These are phyloP conservation scores for Smittium culicis DNA, from an alignment of 371 early-diverging fungal species.

Conservation along the genomic window DNA sequence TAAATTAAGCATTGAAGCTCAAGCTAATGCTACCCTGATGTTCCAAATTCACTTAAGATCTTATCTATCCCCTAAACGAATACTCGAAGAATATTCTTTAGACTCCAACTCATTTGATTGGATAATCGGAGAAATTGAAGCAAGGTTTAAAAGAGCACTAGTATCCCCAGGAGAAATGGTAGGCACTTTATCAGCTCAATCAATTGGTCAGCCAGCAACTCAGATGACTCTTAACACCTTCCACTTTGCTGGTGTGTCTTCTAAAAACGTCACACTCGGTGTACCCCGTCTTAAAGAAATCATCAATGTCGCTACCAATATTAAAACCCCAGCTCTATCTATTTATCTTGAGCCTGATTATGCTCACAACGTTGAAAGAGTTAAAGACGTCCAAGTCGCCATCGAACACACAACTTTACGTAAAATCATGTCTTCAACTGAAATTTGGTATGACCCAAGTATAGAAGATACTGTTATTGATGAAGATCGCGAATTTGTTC, in stretches of 20 bases:
- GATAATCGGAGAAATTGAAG: conserved; percentile 85
- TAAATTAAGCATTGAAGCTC: conserved; percentile 68
- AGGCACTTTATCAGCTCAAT: conserved; percentile 98
- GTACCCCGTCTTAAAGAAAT: conserved; percentile 99
- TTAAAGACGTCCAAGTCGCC: conserved; percentile 80
- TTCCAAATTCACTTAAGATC: conserved; percentile 77
- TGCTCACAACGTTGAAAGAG: conserved; percentile 60
- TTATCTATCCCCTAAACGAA: conserved; percentile 64
- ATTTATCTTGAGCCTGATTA: conserved; percentile 72
- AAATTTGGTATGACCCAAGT: conserved; percentile 97
- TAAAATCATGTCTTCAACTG: conserved; percentile 66
- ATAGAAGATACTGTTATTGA: conserved; percentile 70
- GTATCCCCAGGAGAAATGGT: conserved; percentile 99
- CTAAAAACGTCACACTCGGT: conserved; percentile 96
- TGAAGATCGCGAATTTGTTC: conserved; percentile 88
- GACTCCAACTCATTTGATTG: conserved; percentile 82
- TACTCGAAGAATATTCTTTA: conserved; percentile 82
- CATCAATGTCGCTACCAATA: conserved; percentile 95
- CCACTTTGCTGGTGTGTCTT: conserved; percentile 98
- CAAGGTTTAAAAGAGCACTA: conserved; percentile 74
- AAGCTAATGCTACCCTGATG: conserved; percentile 78
- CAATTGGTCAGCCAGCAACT: conserved; percentile 99
- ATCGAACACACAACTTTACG: conserved; percentile 89
- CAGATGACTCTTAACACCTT: conserved; percentile 99
- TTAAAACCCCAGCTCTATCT: conserved; percentile 91